Base-by-base conservation (phyloP, 768 basidiomycete species). In the Chlorophyllum brunneum region DNA sequence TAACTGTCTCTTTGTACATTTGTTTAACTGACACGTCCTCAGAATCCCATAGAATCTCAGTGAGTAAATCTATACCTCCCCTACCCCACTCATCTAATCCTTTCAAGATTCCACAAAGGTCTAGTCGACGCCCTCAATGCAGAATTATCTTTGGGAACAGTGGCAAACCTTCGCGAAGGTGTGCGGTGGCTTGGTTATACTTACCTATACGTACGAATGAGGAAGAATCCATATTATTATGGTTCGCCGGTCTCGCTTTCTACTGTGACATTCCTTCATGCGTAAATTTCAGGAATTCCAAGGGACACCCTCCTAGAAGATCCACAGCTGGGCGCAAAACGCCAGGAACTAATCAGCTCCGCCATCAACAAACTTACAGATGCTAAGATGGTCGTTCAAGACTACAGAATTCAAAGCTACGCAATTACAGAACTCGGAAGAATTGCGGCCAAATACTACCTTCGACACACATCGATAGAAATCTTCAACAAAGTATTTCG, bases 21-120 rank as follows among this genome's bases (percentile, higher is more conserved):
- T 1, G 30, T 30, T 45, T 24, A 45, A 10, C 16, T 40, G 20
- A 26, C 26, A 13, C 10, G 3, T 3, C 8, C 26, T 22, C 60
- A 98, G 86, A 86, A 89, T 62, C 90, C 97, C 0, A 99, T 99
- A 52, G 97, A 99, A 69, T 98, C 97, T 3, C 87, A 88, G 93
- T 95, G 46, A 59, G 86, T 31, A 6, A 11, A 37, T 23, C 13
- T 43, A 31, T 33, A 31, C 42, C 18, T 20, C 6, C n/a, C 41
- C 36, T 53, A 18, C 54, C 4, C 48, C 46, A 26, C 51, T 52
- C 23, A 16, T 7, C 47, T 49, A 23, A 54, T 18, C 5, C 16
- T 54, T 11, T 52, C 40, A 34, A 85, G 83, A 68, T 98, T 99
- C 67, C 80, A 78, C 33, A 75, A 76, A 26, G 95, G 97, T 1